These are phyloP conservation scores for Penicillium maclennaniae DNA, from an alignment of 495 filamentous ascomycete genomes.

Conservation along the genomic window DNA sequence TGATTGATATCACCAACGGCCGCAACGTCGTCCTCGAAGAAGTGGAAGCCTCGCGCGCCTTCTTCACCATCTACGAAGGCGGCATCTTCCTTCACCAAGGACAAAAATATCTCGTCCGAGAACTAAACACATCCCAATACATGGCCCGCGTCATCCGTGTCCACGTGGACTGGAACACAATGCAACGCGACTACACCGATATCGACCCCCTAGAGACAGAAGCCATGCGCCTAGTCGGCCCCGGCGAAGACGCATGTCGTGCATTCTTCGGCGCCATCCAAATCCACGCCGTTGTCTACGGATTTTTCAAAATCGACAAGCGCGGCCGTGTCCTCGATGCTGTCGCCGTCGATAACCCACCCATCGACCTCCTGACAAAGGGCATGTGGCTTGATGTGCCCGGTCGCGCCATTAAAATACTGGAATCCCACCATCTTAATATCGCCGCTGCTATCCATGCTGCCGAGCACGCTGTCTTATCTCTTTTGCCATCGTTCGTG, in stretches of 20 bases:
- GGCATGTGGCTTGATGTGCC: slow-evolving; percentile 98
- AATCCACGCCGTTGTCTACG: slow-evolving; percentile 82
- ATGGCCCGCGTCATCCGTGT: slow-evolving; percentile 75
- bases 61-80: slow-evolving; percentile 95
- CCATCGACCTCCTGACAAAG: slow-evolving; percentile 76
- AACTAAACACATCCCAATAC: slow-evolving; percentile 73
- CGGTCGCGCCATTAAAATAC: slow-evolving; percentile 69
- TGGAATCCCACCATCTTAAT: slow-evolving; percentile 67
- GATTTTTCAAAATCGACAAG: slow-evolving; percentile 93
- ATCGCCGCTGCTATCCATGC: slow-evolving; percentile 90
- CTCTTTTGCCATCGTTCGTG: slow-evolving; percentile 84
- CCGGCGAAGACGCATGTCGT: slow-evolving; percentile 40
- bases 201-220: slow-evolving; percentile 90
- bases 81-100: slow-evolving; percentile 98
- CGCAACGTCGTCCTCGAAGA: slow-evolving; percentile 88
- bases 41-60: slow-evolving; percentile 90
- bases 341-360: slow-evolving; percentile 88
- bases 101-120: slow-evolving; percentile 82
- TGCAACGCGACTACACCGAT: slow-evolving; percentile 91
- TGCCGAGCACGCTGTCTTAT: slow-evolving; percentile 85
- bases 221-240: slow-evolving; percentile 63
- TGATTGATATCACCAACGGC: slow-evolving; percentile 81
- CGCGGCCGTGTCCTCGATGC: slow-evolving; percentile 82
- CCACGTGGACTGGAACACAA: slow-evolving; percentile 93
- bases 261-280: slow-evolving; percentile 84